These are phyloP conservation scores for Phytophthora gonapodyides DNA, from an alignment of 352 stramenopile species.

Conservation along the genomic window DNA sequence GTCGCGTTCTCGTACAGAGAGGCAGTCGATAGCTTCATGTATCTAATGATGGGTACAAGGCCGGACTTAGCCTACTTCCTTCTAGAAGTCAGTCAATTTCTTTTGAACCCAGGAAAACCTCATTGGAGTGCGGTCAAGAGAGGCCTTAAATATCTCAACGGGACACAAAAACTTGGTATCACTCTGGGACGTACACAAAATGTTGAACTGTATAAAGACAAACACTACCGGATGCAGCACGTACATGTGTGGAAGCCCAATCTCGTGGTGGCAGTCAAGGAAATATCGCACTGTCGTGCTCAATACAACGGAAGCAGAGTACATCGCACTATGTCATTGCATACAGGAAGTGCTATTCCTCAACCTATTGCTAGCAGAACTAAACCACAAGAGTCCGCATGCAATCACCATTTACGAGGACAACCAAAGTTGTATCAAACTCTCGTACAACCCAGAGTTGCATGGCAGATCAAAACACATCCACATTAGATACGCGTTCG, in stretches of 20 bases:
- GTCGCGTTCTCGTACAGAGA: conserved; percentile 17
- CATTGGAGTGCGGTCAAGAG: conserved; percentile 30
- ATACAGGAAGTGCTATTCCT: conserved; percentile 30
- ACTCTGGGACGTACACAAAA: conserved; percentile 4
- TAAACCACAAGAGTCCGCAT: conserved; percentile 1
- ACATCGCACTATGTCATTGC: conserved; percentile 29
- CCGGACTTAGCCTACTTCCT: conserved; percentile 19
- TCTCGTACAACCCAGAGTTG: too few relatives aligned
- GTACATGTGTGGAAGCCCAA: conserved; percentile 17
- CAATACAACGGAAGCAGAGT: conserved; percentile 31
- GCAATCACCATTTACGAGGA: background rate
- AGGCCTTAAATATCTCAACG: conserved; percentile 21
- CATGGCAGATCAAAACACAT: too few relatives aligned
- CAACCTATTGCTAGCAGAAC: conserved; percentile 1
- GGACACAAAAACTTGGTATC: conserved; percentile 20
- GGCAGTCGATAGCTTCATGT: conserved; percentile 27
- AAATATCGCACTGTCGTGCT: conserved; percentile 33
- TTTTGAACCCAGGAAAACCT: conserved; percentile 11
- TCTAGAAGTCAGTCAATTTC: conserved; percentile 29
- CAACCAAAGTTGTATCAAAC: too few relatives aligned
- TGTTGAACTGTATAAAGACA: background rate
- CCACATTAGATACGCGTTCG: too few relatives aligned
- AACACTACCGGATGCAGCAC: conserved; percentile 22
- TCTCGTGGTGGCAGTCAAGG: conserved; percentile 25
- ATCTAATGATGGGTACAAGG: conserved; percentile 21